phyloP scores from a whole-genome alignment of 192 early-diverging fungal genomes.

The Entomortierella lignicola region DNA sequence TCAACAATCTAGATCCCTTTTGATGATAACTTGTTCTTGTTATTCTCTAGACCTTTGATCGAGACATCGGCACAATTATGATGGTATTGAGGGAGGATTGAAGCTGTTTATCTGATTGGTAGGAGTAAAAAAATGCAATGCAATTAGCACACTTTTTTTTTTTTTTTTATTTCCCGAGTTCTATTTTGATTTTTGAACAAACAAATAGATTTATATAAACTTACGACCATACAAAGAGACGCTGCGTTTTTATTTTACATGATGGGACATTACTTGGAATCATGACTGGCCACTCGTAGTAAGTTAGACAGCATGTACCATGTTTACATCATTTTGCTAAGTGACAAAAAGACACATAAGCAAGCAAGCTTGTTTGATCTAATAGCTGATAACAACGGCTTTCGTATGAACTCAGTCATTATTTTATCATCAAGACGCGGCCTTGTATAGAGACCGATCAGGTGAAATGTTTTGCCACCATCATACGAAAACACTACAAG shows the following conservation, averaged over 20 bases:
- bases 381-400: background rate
- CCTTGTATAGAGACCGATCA: conserved; percentile 37
- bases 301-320: background rate
- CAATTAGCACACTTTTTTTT: background rate
- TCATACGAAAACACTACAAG: conserved; percentile 73
- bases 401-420: background rate
- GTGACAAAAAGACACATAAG: no score
- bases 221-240: conserved; percentile 58
- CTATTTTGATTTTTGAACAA: background rate
- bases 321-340: background rate
- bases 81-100: conserved; percentile 78
- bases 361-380: no score
- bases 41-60: conserved; percentile 56
- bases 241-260: conserved; percentile 10
- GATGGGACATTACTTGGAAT: conserved; percentile 31
- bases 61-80: conserved; percentile 78
- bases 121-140: background rate
- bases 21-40: conserved; percentile 20
- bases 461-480: conserved; percentile 64
- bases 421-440: conserved; percentile 40
- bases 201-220: no score
- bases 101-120: conserved; percentile 59
- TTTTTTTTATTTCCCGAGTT: background rate
- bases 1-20: conserved; percentile 24
- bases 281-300: conserved; percentile 35